These are phyloP conservation scores for Puya raimondii DNA, from an alignment of 176 grass and related monocot species.

Conservation along the genomic window DNA sequence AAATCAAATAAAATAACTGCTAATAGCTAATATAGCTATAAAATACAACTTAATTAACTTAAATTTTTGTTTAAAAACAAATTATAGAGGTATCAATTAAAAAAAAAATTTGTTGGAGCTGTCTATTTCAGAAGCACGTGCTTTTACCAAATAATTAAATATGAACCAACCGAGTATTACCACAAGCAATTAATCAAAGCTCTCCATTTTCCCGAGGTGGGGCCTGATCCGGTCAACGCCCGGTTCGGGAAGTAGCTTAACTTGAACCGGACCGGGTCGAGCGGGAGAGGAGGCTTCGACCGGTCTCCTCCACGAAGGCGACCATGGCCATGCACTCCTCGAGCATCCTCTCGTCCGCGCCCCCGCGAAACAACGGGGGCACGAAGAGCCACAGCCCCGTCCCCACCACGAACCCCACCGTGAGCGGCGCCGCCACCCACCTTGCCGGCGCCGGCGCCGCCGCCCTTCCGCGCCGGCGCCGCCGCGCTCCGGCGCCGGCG, in stretches of 20 bases:
- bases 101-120: too few relatives aligned
- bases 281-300: not conserved
- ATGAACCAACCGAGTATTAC: too few relatives aligned
- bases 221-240: too few relatives aligned
- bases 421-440: conserved; percentile 21
- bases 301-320: conserved; percentile 21
- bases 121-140: too few relatives aligned
- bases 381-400: conserved; percentile 46
- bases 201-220: too few relatives aligned
- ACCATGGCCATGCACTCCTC: conserved; percentile 31
- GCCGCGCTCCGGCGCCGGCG: not conserved
- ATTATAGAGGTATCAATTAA: too few relatives aligned
- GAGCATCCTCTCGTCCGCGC: conserved; percentile 33
- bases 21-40: too few relatives aligned
- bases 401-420: conserved; percentile 38
- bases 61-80: too few relatives aligned
- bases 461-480: not conserved
- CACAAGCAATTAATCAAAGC: too few relatives aligned
- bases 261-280: not conserved
- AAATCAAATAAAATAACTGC: too few relatives aligned
- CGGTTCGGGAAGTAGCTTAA: not conserved
- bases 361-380: conserved; percentile 30
- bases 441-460: conserved; percentile 19
- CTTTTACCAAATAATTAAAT: too few relatives aligned
- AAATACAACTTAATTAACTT: too few relatives aligned